Evolutionary conservation across 2,329 filamentous ascomycete species (phyloP), one percentile per base, ranked within the genome.

Genomic region (Exophiala lecanii-corni): DNA sequence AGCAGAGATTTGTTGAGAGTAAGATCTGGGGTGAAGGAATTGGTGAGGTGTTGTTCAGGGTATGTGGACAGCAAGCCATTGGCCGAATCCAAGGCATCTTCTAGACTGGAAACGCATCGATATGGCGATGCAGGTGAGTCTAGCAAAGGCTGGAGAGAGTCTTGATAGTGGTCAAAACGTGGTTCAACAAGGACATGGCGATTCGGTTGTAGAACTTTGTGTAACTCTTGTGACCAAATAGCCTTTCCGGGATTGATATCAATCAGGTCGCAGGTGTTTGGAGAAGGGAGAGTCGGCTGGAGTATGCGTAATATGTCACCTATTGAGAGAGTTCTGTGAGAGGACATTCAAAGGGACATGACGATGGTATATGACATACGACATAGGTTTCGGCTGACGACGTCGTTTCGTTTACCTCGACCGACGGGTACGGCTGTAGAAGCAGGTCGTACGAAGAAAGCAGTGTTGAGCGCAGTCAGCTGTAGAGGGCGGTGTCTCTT

Each of bases 111-210:
- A 81, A 61, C 7, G 71, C 63, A 38, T 68, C 64, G 20, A 86
- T 74, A 20, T 28, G 15, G 21, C 7, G 51, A 50, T 16, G 67
- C 39, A 15, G 20, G 13, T 13, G 30, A n/a, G 1, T 72, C 57
- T 5, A 78, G 61, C 2, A 89, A 68, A 0, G 76, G 69, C 13
- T 74, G 56, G 17, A 95, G 76, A 47, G 82, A 79, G 0, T 76
- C 69, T 1, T 65, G 50, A 60, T 85, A 91, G 3, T 74, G 56
- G 0, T 70, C 64, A 2, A 65, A 62, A 23, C 86, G 76, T 2
- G 82, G 80, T 58, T 97, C 89, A 64, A 96, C 73, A 31, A 98
- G 71, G 33, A 96, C 68, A 67, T 98, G 92, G 4, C 78, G 81
- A 44, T 88, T 81, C 3, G 91, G 91, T 56, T 87, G 68, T 5